Base-by-base conservation (phyloP, 2,329 filamentous ascomycete genomes). In the Aspergillus clavatus region DNA sequence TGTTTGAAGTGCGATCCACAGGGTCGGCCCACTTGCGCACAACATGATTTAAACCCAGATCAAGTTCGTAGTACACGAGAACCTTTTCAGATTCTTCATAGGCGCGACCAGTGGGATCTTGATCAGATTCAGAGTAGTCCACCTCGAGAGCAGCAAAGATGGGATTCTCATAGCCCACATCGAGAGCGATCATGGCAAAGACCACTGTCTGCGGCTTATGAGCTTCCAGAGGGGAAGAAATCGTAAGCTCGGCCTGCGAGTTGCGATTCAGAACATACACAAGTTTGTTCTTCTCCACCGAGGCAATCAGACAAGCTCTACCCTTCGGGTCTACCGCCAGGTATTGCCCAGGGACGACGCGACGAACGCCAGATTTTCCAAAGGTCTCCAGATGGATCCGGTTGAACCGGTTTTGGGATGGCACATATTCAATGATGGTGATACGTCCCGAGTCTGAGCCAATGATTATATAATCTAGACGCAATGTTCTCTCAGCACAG, bases 221-320 rank as follows among this genome's bases (percentile, higher is more conserved):
- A 2, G 93, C 94, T 70, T 98, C 94, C 14, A 98, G 78, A 0
- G 93, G 93, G 11, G 93, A 98, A 4, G 93, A 98, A 40, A 98
- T 98, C 31, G 90, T 94, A 59, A 98, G 81, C 67, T 95, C 88
- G 14, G 90, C 90, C 69, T 97, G 89, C 3, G 89, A 81, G 71
- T 95, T 95, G 54, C 94, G 85, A 69, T 97, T 97, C 56, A 98
- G 78, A 60, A 98, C 91, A 71, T 98, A 99, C 56, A 98, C 93
- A 45, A 99, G 85, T 74, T 98, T 98, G 74, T 97, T 98, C 79
- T 98, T 98, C 73, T 99, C 94, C 44, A 91, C 79, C 4, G 90
- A 91, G 7, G 93, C 89, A 50, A 97, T 87, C 64, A 99, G 78
- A 63, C 91, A 95, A 44, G 94, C 94, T 72, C 93, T 83, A 45